Conservation (phyloP, 306 rosid species). For the Inga oerstediana region DNA sequence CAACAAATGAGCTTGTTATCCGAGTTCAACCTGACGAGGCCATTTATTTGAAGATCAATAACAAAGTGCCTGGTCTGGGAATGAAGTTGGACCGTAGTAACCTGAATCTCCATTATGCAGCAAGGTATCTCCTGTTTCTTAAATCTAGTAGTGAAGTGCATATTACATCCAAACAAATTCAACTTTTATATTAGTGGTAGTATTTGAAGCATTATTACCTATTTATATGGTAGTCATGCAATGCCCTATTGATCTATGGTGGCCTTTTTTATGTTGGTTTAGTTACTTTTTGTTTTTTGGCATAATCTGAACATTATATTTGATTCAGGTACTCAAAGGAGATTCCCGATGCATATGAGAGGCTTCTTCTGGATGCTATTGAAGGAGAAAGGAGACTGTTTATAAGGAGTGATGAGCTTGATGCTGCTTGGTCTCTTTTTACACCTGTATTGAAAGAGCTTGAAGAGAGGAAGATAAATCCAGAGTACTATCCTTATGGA, state of each 20-base stretch:
- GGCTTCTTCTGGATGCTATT: constrained; percentile 85
- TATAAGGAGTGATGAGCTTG: constrained; percentile 84
- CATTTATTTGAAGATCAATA: constrained; percentile 81
- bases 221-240: neutral
- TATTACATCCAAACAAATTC: constrained; percentile 8
- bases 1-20: constrained; percentile 87
- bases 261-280: neutral
- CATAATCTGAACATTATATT: constrained; percentile 1
- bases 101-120: constrained; percentile 87
- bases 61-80: constrained; percentile 89
- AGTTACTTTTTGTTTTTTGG: neutral
- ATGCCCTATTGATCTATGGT: constrained; percentile 17
- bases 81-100: constrained; percentile 88
- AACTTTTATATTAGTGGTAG: constrained; percentile 7
- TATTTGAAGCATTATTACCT: neutral
- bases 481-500: constrained; percentile 89
- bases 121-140: constrained; percentile 56
- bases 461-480: constrained; percentile 73
- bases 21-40: constrained; percentile 97
- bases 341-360: constrained; percentile 96
- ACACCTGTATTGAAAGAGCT: constrained; percentile 78
- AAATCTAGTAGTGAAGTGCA: neutral
- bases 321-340: constrained; percentile 74
- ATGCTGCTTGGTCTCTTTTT: constrained; percentile 90
- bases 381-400: constrained; percentile 93